phyloP scores from a whole-genome alignment of 768 basidiomycete genomes.

The Ramaria sp. region DNA sequence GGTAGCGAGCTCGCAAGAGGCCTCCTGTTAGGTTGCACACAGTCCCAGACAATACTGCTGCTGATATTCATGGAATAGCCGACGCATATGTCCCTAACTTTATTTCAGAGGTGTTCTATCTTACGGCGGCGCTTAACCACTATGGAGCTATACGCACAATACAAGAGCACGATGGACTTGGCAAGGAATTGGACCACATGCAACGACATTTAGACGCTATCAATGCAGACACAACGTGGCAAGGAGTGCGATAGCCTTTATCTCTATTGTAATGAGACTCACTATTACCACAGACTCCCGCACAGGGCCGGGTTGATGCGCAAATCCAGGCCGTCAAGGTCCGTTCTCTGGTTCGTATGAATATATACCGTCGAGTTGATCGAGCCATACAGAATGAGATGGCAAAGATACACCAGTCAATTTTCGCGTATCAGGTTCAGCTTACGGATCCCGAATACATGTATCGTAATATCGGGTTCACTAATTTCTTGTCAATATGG shows the following conservation, averaged over 20 bases:
- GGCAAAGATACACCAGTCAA: conserved; percentile 55
- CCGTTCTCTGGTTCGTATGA: background rate
- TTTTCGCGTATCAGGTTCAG: conserved; percentile 77
- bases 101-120: conserved; percentile 90
- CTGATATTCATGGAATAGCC: conserved; percentile 24
- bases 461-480: conserved; percentile 69
- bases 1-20: conserved; percentile 40
- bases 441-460: conserved; percentile 80
- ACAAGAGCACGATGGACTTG: conserved; percentile 59
- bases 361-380: background rate
- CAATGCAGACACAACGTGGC: conserved; percentile 72
- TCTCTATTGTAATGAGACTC: background rate
- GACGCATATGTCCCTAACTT: conserved; percentile 60
- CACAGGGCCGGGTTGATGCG: conserved; percentile 68
- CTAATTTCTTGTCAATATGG: conserved; percentile 90
- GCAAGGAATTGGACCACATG: conserved; percentile 66
- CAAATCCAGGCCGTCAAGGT: conserved; percentile 74
- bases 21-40: background rate
- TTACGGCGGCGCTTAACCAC: conserved; percentile 79
- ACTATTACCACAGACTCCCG: conserved; percentile 40
- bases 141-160: conserved; percentile 81
- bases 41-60: background rate
- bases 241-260: conserved; percentile 43
- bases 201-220: conserved; percentile 68
- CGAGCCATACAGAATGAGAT: conserved; percentile 45